phyloP scores from a whole-genome alignment of 176 grass and related monocot species.

The Canna indica region DNA sequence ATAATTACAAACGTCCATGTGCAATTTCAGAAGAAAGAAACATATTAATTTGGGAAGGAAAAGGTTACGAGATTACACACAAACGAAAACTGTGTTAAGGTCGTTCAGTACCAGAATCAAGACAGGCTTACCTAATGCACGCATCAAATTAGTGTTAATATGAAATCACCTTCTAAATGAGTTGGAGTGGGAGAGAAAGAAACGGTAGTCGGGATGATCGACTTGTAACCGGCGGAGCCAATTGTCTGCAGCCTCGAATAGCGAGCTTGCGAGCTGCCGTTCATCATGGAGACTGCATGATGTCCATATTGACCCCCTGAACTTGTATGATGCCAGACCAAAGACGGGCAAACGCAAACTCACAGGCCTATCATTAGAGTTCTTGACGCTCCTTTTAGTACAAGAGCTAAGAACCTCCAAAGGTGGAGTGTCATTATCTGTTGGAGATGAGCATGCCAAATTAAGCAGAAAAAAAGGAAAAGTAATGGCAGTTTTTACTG shows the following conservation, averaged over 20 bases:
- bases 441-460: background rate
- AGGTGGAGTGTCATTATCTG: constrained; percentile 4
- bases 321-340: constrained; percentile 56
- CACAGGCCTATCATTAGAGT: constrained; percentile 16
- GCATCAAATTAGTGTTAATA: background rate
- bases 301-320: constrained; percentile 43
- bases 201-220: constrained; percentile 57
- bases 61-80: background rate
- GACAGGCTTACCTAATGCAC: too few species aligned
- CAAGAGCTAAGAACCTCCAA: constrained; percentile 23
- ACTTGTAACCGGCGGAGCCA: constrained; percentile 52
- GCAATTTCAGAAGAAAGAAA: background rate
- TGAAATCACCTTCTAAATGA: constrained; percentile 11
- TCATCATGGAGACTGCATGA: constrained; percentile 35
- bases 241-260: constrained; percentile 45
- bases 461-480: background rate
- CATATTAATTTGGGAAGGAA: background rate
- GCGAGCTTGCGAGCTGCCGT: constrained; percentile 31
- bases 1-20: background rate
- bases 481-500: background rate
- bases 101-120: background rate
- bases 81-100: background rate
- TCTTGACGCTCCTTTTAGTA: constrained; percentile 14
- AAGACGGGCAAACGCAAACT: constrained; percentile 45
- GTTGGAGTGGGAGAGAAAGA: constrained; percentile 46